Base-by-base conservation (phyloP, 176 grass and related monocot species). In the Musa schizocarpa region DNA sequence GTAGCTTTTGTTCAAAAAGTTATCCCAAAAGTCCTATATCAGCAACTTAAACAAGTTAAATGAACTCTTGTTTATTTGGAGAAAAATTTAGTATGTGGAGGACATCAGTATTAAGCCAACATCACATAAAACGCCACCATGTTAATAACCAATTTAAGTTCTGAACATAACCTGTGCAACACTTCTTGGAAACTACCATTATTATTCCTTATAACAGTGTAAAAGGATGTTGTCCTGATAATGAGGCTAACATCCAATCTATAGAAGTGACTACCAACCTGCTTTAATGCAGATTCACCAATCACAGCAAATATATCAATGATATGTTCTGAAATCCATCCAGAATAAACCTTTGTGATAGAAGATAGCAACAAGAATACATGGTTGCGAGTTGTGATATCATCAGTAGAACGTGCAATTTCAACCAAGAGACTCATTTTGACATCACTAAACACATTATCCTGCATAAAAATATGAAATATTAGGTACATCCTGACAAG, bases 331-430 rank as follows among this genome's bases (percentile, higher is more conserved):
- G 90, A 89, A 76, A 98, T 73, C 58, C 87, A 72, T 14, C 79
- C 59, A 23, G 88, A 88, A 68, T 73, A 89, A 80, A 87, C 71
- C 75, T 81, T 98, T 68, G 88, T 63, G 51, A 89, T 70, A 73
- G 94, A 98, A 82, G 94, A 87, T 54, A 98, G 77, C 81, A 98
- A 83, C 1, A 75, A 82, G 82, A 98, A 93, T 25, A 81, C 80
- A 86, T 85, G 86, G 62, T 98, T 98, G 64, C 84, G 88, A 23
- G 69, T 91, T 64, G 82, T 79, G 16, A 83, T 23, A 80, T 93
- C 88, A 49, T 75, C 69, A 13, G 65, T 51, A 10, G 88, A 91
- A 69, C 75, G 76, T 86, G 89, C 76, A 58, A 76, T 93, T 34
- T 80, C 56, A 66, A 98, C 74, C 75, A 98, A 80, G 75, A 89